Evolutionary conservation across 768 basidiomycete species (phyloP).

Genomic region (Butyriboletus loyo): DNA sequence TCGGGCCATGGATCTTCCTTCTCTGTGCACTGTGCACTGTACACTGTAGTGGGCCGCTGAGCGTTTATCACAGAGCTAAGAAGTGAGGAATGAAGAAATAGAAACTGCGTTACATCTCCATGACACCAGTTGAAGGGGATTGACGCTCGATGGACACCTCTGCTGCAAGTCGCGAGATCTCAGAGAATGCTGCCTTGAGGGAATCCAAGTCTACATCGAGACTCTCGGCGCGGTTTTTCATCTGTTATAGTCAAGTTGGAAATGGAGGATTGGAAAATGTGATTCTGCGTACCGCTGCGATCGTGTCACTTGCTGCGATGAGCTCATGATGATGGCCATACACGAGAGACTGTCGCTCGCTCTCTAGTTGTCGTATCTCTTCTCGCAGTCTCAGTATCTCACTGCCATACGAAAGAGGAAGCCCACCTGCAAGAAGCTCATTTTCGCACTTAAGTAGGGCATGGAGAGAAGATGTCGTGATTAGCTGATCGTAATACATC

Average conservation of each 20-base stretch:
- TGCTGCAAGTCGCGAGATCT: conserved; percentile 75
- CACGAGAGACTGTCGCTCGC: conserved; percentile 86
- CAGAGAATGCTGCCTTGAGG: conserved; percentile 76
- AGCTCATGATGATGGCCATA: conserved; percentile 96
- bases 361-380: conserved; percentile 88
- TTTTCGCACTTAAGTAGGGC: conserved; percentile 77
- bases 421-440: conserved; percentile 67
- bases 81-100: neutral
- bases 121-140: neutral
- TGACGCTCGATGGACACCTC: conserved; percentile 55
- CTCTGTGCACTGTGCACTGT: neutral
- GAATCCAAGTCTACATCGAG: conserved; percentile 82
- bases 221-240: conserved; percentile 84
- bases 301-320: conserved; percentile 90
- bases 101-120: neutral
- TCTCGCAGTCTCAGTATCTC: conserved; percentile 5
- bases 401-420: neutral
- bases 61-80: neutral
- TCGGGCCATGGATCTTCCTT: neutral
- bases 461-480: conserved; percentile 75
- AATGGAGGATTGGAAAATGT: neutral
- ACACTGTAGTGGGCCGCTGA: neutral
- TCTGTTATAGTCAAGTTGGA: conserved; percentile 42
- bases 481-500: conserved; percentile 81
- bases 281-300: conserved; percentile 60